Conservation (phyloP, 1,284 basidiomycete genomes). For the Takashimella tepidaria region DNA sequence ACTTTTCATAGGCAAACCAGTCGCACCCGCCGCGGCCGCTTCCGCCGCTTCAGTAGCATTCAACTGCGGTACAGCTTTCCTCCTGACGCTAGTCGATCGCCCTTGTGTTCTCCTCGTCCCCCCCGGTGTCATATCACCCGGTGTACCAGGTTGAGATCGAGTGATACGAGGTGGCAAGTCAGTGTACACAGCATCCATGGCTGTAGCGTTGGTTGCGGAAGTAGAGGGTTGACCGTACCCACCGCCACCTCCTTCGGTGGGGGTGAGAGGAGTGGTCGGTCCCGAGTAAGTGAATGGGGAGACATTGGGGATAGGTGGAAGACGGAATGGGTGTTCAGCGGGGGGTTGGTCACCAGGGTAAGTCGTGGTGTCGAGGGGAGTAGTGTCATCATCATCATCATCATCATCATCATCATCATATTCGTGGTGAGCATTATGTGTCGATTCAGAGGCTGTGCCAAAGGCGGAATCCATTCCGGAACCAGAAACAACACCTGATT, state of each 20-base stretch:
- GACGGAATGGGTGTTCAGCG: not conserved
- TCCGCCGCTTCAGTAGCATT: not conserved
- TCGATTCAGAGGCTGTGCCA: not conserved
- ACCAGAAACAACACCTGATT: not conserved
- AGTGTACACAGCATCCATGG: not conserved
- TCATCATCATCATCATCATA: too few relatives aligned
- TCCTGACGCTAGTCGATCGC: conserved; percentile 14
- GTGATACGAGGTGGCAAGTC: not conserved
- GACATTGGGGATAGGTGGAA: not conserved
- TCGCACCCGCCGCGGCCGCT: not conserved
- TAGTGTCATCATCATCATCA: not conserved
- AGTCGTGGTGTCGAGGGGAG: not conserved
- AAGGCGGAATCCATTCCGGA: not conserved
- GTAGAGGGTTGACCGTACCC: not conserved
- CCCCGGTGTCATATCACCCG: not conserved
- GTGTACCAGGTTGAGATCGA: not conserved
- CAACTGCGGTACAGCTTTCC: conserved; percentile 19
- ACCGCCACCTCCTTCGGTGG: not conserved
- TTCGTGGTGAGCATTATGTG: not conserved
- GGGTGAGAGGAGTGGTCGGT: too few relatives aligned
- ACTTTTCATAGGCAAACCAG: not conserved
- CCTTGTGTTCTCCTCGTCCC: conserved; percentile 1
- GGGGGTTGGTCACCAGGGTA: conserved; percentile 5
- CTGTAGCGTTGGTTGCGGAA: not conserved
- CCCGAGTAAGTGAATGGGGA: not conserved